Evolutionary conservation across 1,139 yeast species (phyloP).

Genomic region (Taiozyma sp.): DNA sequence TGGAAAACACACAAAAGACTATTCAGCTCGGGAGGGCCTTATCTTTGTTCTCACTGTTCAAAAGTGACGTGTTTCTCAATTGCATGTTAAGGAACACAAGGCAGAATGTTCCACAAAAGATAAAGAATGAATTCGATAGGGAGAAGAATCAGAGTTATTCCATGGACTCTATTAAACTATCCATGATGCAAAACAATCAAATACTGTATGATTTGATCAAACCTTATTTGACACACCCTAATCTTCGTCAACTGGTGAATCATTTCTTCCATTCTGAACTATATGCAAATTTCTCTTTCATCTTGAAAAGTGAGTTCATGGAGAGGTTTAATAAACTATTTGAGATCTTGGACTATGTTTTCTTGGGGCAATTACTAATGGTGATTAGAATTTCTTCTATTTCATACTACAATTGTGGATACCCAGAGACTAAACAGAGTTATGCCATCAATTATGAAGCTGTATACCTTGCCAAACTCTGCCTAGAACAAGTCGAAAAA

Average conservation of each 20-base stretch:
- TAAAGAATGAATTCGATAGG: conserved; percentile 3
- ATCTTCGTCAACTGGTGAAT: neutral
- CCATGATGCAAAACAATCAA: neutral
- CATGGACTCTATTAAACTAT: neutral
- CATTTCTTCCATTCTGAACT: conserved; percentile 7
- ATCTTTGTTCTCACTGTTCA: conserved; percentile 4
- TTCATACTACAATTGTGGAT: conserved; percentile 6
- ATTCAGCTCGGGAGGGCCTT: neutral
- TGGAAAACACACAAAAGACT: neutral
- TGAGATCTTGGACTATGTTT: conserved; percentile 1
- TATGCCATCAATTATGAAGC: neutral
- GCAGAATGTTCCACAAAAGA: conserved; percentile 1
- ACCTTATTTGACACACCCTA: neutral
- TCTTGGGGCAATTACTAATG: conserved; percentile 5
- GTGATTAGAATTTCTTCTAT: conserved; percentile 5
- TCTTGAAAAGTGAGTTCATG: conserved; percentile 2
- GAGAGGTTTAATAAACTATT: neutral
- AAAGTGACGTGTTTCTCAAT: conserved; percentile 1
- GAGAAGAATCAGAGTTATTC: conserved; percentile 3
- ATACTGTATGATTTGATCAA: conserved; percentile 1
- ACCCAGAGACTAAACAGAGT: neutral
- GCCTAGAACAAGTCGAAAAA: conserved; percentile 3
- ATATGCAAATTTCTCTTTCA: conserved; percentile 1
- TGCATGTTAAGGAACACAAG: conserved; percentile 1
- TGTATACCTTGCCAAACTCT: conserved; percentile 1